A percentile compares a stretch with the other conserved stretches of the same genome.
phyloP scores from a whole-genome alignment of 805 yeast genomes.

The Zygoascus ofunaensis region DNA sequence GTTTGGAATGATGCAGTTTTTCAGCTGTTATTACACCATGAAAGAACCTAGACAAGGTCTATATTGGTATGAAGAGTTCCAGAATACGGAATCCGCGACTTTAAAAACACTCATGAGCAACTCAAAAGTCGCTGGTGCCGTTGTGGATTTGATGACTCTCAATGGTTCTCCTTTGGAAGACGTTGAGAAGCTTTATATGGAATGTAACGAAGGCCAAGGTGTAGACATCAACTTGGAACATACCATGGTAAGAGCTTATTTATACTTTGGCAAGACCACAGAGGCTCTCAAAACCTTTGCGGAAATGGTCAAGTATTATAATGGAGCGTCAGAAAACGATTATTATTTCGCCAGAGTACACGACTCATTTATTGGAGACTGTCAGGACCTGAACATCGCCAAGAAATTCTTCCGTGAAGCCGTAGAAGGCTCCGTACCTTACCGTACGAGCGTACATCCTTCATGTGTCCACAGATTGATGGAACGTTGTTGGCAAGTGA shows the following conservation, averaged over 20 bases:
- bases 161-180: conserved; percentile 14
- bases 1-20: conserved; percentile 17
- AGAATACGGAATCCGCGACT: conserved; percentile 3
- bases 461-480: conserved; percentile 62
- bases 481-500: conserved; percentile 38
- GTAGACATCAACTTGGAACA: conserved; percentile 39
- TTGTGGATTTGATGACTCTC: conserved; percentile 14
- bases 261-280: conserved; percentile 53
- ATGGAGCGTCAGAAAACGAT: conserved; percentile 28
- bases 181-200: conserved; percentile 15
- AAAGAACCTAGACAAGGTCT: conserved; percentile 14
- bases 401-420: conserved; percentile 69
- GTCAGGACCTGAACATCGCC: conserved; percentile 63
- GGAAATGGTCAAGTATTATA: conserved; percentile 29
- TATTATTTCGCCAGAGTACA: conserved; percentile 52
- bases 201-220: conserved; percentile 2
- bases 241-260: conserved; percentile 67
- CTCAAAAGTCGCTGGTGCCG: conserved; percentile 17
- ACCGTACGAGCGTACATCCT: conserved; percentile 59
- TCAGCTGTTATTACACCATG: conserved; percentile 16
- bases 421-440: conserved; percentile 60
- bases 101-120: conserved; percentile 2
- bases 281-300: conserved; percentile 54
- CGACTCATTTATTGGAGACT: conserved; percentile 66
- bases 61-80: conserved; percentile 10